Conservation (phyloP, 2,329 filamentous ascomycete species). For the Dactylellina sp. region DNA sequence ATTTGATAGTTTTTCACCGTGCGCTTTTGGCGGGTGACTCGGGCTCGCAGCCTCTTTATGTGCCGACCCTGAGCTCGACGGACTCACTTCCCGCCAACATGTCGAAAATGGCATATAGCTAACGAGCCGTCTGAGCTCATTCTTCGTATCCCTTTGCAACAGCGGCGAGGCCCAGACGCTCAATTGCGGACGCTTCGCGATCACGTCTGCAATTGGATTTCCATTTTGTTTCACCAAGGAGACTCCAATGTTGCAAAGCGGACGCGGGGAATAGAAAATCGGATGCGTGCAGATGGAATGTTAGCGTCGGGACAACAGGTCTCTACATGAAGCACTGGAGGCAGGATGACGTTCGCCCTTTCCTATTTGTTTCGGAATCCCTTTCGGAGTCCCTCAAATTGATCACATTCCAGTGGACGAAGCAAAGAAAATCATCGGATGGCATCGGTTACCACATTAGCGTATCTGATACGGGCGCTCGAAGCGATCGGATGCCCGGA, state of each 20-base stretch:
- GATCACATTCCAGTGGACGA: conserved; percentile 1
- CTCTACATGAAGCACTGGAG: conserved; percentile 12
- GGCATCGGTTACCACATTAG: conserved; percentile 25
- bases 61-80: conserved; percentile 43
- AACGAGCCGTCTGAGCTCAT: conserved; percentile 26
- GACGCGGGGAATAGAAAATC: conserved; percentile 23
- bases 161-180: conserved; percentile 12
- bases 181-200: conserved; percentile 25
- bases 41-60: conserved; percentile 25
- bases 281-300: conserved; percentile 53
- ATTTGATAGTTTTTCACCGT: conserved; percentile 12
- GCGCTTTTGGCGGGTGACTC: conserved; percentile 54
- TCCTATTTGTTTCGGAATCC: conserved; percentile 9
- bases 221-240: conserved; percentile 19
- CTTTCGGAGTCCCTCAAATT: background rate
- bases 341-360: conserved; percentile 32
- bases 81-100: conserved; percentile 37
- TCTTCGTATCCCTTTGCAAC: conserved; percentile 33
- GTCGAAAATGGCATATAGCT: conserved; percentile 11
- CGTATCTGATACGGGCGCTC: conserved; percentile 3
- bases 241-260: conserved; percentile 15
- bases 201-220: conserved; percentile 48
- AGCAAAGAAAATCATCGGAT: conserved; percentile 10
- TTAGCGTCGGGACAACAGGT: conserved; percentile 6
- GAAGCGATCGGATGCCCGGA: conserved; percentile 14